Base-by-base conservation (phyloP, 1,284 basidiomycete species). In the Ceratobasidium sp. region DNA sequence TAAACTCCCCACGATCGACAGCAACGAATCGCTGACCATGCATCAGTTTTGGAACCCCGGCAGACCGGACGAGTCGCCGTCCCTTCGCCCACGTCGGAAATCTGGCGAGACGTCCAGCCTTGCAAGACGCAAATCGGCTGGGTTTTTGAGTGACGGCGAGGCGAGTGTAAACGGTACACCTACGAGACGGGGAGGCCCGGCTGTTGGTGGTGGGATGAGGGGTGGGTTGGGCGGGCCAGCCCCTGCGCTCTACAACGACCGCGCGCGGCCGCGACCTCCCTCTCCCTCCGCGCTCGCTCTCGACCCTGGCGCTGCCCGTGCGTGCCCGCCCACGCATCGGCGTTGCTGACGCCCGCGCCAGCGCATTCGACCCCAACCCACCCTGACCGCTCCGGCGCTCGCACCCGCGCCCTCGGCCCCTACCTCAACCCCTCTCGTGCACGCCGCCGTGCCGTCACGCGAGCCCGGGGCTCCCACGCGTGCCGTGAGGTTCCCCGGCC, bases 121-220 rank as follows among this genome's bases (percentile, higher is more conserved):
- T 8, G 30, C 67, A 9, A 25, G 70, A 23, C 58, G 70, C 30
- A 30, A 51, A 28, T 69, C 72, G 16, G 59, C 28, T 11, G 64
- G 62, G 2, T 90, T 91, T 77, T 91, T 89, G 1, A 90, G 89
- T 36, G 82, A 82, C 23, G 82, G 82, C 44, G 88, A 88, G 44
- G 80, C 70, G 23, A 76, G 74, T 49, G 61, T 83, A 48, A 78
- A 82, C 44, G 86, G 83, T 18, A 90, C 90, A 12, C 89, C 90
- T 49, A 91, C 90, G 36, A 81, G 86, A 56, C 78, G 78, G 4
- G 51, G 59, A n/a, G 51, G 59, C 7, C 14, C 16, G 14, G 44
- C 44, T 3, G 28, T 30, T 18, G 14, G 40, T 18, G 14, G 40
- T 2, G 40, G 59, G 14, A 33, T 33, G 30, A 33, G 30, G 30